phyloP scores from a whole-genome alignment of 257 asterid genomes.

The Solanum sejunctum region DNA sequence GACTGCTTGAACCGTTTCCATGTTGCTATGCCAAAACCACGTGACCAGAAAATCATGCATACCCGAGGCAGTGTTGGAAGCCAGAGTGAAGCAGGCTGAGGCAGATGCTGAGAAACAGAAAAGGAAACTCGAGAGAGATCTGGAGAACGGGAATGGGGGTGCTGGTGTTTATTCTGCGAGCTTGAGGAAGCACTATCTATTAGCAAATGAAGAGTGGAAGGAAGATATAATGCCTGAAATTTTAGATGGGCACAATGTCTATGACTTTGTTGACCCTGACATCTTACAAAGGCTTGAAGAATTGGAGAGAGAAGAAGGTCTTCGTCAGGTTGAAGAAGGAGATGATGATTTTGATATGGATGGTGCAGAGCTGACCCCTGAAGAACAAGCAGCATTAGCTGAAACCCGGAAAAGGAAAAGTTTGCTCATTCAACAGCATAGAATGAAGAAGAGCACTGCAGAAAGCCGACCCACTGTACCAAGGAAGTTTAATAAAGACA shows the following conservation, averaged over 20 bases:
- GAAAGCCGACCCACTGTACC: conserved; percentile 83
- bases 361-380: conserved; percentile 64
- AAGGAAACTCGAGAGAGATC: conserved; percentile 73
- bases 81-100: conserved; percentile 48
- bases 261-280: conserved; percentile 88
- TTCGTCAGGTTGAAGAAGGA: conserved; percentile 58
- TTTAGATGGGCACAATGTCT: conserved; percentile 89
- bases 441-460: conserved; percentile 78
- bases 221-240: conserved; percentile 80
- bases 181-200: conserved; percentile 68
- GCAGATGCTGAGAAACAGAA: conserved; percentile 47
- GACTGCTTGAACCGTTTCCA: conserved; percentile 90
- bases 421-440: conserved; percentile 65
- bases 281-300: conserved; percentile 79
- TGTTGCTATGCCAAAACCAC: conserved; percentile 85
- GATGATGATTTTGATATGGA: conserved; percentile 83
- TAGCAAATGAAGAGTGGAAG: conserved; percentile 88
- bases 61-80: conserved; percentile 79
- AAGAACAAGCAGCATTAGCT: conserved; percentile 53
- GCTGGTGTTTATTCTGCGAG: conserved; percentile 99
- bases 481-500: conserved; percentile 74
- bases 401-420: conserved; percentile 74
- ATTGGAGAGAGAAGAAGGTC: conserved; percentile 77
- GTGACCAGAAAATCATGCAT: conserved; percentile 70
- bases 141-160: conserved; percentile 95